Base-by-base conservation (phyloP, 2,329 filamentous ascomycete species). In the Pseudogymnoascus sp. region DNA sequence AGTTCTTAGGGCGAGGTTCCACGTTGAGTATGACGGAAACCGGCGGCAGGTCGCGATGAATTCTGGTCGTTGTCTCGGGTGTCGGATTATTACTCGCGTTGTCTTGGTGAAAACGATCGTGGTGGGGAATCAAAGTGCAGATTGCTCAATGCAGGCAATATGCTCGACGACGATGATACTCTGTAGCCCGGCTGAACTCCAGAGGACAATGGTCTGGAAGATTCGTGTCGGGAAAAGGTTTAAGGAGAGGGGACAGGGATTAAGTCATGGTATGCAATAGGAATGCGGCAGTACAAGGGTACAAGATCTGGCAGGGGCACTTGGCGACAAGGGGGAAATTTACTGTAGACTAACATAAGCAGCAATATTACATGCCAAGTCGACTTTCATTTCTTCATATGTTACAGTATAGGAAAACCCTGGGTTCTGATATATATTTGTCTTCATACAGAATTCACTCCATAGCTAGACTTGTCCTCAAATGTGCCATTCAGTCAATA, bases 161-260 rank as follows among this genome's bases (percentile, higher is more conserved):
- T 35, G 17, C n/a, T 57, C 50, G 50, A 33, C 50, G 50, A 21
- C 28, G 50, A 35, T 33, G 50, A 57, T 57, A 57, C 50, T 57
- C 50, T 33, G 11, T 15, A 57, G 50, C 50, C 28, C 17, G 28
- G 50, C 8, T 33, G 50, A 19, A 57, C 28, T 21, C 2, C 28
- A 33, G 50, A 57, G 50, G 28, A 57, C 50, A 33, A 28, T 57
- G 28, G 50, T 21, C 50, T 57, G 28, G 50, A 57, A 57, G 50
- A 57, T 33, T 31, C n/a, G 50, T 57, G 50, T 33, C 50, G 50
- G 50, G 50, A 57, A 57, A 57, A 57, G 28, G 50, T 57, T 57
- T 57, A 57, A 57, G 50, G 50, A 57, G 50, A 57, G 50, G 50
- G 50, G 28, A 57, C 50, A 57, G 50, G 50, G 50, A 57, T 57